Percentiles rank a stretch among this genome's conserved stretches.
phyloP scores from a whole-genome alignment of 352 stramenopile genomes.

The Peronospora destructor region DNA sequence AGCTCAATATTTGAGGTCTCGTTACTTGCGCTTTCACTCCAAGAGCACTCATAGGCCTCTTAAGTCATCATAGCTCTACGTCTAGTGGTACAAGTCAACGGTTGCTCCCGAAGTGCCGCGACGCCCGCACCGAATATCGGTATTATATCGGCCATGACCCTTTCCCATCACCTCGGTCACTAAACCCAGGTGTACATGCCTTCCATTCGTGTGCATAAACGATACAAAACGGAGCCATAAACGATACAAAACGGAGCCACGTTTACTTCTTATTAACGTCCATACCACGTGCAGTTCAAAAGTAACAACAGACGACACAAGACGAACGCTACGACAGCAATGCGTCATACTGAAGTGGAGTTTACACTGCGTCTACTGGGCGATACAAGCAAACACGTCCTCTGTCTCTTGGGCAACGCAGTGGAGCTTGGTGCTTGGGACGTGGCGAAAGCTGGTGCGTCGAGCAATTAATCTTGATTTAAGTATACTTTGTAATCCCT shows the following conservation, averaged over 20 bases:
- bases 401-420: conserved; percentile 51
- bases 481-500: background rate
- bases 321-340: conserved; percentile 4
- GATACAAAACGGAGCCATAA: background rate
- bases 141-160: background rate
- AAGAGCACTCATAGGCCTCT: too few species aligned
- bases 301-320: too few species aligned
- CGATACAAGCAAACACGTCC: conserved; percentile 19
- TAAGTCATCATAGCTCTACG: too few species aligned
- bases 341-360: conserved; percentile 14
- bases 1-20: too few species aligned
- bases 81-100: too few species aligned
- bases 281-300: too few species aligned
- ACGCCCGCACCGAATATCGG: background rate
- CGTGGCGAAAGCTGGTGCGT: conserved; percentile 38
- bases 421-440: conserved; percentile 60
- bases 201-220: background rate
- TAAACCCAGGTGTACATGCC: background rate
- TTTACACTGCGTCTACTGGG: conserved; percentile 36
- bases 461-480: background rate
- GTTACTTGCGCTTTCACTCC: too few species aligned
- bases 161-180: background rate
- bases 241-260: background rate
- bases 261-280: too few species aligned
- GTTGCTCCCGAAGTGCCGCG: too few species aligned